Base-by-base conservation (phyloP, 2,329 filamentous ascomycete species). In the Aureobasidium namibiae region DNA sequence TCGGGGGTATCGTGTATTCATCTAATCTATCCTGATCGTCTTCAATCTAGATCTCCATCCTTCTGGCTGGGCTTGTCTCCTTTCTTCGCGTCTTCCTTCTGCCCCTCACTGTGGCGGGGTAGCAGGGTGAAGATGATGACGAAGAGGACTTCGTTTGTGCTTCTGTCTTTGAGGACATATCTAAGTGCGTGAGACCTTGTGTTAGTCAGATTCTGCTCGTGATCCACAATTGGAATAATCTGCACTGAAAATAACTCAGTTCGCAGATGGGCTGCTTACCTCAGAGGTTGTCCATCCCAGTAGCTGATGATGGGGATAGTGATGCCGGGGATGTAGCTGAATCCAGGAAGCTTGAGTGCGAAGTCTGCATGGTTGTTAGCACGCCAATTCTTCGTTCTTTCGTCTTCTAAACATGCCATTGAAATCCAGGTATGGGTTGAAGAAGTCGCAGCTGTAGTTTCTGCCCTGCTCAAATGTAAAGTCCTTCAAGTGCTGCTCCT, bases 361-460 rank as follows among this genome's bases (percentile, higher is more conserved):
- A 92, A 86, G 65, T 87, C 85, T 72, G 71, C n/a, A 11, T 11
- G 4, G n/a, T 48, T 42, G 23, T 56, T 29, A 45, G 52, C 9
- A 57, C 18, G 45, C 38, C 26, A 16, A 7, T 11, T 18, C 31
- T n/a, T 13, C 10, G 1, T 4, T 46, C 9, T 18, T 31, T 8
- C 9, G n/a, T 14, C 29, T 31, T 31, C 4, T 3, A 31, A 71
- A 57, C 65, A 31, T 54, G 83, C 82, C 82, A 68, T 85, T 87
- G 71, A 97, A 96, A 72, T 95, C 90, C 46, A 99, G 74, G 73
- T 95, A 96, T 1, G 89, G 88, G 71, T 97, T 97, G 73, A 87
- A 95, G 73, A 99, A 97, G 70, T 89, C 86, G 63, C 78, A 81
- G 61, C 78, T 74, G 73, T 88, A 88, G 60, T 78, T 74, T 63